Evolutionary conservation across 768 basidiomycete genomes (phyloP), one percentile per base, ranked within the genome.

Genomic region (Xerocomellus dryophilus): DNA sequence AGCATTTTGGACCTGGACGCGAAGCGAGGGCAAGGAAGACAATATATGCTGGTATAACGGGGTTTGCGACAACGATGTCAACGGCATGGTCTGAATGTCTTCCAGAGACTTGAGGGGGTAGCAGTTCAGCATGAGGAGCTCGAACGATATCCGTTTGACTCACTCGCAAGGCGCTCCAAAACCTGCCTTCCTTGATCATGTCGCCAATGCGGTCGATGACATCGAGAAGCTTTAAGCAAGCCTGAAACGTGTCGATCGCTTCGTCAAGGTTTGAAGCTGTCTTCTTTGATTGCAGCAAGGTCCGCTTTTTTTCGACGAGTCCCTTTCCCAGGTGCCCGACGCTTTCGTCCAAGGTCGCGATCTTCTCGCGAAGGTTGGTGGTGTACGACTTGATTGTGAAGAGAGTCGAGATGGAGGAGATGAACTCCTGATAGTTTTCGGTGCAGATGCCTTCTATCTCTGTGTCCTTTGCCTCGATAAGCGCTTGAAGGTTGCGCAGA

Each of bases 401-500:
- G 57, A 99, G 78, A 3, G 94, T 98, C n/a, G 93, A 93, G 15
- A 98, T 94, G 18, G 95, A 97, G 27, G 88, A 86, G 32, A 98
- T 94, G 63, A 99, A 99, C 73, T 98, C 96, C 73, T 95, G 93
- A 65, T 98, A 98, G 71, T 98, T 98, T 61, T 93, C 90, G 53
- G 86, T 83, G 73, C 97, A 98, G 70, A 98, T 94, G 55, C 82
- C 84, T 74, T 98, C 93, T 70, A 99, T 99, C 71, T 98, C 96
- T 56, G 82, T 79, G 69, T 99, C 97, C 74, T 98, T 97, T 59
- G 93, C 85, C 65, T 93, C 86, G 54, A 98, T 88, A 64, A 98
- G 88, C n/a, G 76, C 78, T 64, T 90, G 87, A 40, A 98, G 76
- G 41, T 86, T 90, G 48, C 88, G 83, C 51, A 98, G 80, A 72